Evolutionary conservation across 1,139 yeast species (phyloP), one percentile per base, ranked within the genome.

Genomic region (Debaryomycetaceae sp.): DNA sequence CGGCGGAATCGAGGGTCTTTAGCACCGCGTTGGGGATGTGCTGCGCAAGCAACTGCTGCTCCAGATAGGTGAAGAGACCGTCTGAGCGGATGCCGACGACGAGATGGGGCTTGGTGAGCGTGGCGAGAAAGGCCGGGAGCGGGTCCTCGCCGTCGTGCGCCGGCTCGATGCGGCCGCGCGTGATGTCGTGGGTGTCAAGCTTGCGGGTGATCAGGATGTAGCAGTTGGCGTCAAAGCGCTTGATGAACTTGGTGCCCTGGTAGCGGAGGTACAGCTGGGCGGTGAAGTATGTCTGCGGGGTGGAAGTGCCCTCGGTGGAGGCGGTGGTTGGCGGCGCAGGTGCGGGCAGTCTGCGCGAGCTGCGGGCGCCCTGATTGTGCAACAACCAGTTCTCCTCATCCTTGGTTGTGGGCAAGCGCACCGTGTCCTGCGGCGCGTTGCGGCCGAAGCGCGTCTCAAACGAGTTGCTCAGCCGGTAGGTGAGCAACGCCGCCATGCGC

Each of bases 251-350:
- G 34, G 78, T 76, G 2, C 96, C 97, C 53, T 91, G 98, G 53
- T 91, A 91, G 39, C 98, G 72, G 44, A 91, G 65, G 53, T 91
- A 91, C 32, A 91, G 82, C 57, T 91, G 98, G 1, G 98, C 98
- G 0, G 96, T 84, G 59, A 91, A 91, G 50, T 76, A 85, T 4
- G 95, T 88, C 44, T 84, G 95, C 3, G 91, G 89, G 30, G 78
- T 65, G 5, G 35, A 14, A 11, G 12, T 9, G 2, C n/a, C n/a
- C n/a, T n/a, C n/a, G n/a, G n/a, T n/a, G n/a, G n/a, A n/a, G n/a
- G n/a, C n/a, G n/a, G n/a, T n/a, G n/a, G n/a, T n/a, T n/a, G n/a
- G n/a, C n/a, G n/a, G n/a, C n/a, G n/a, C n/a, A n/a, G n/a, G n/a
- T n/a, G n/a, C n/a, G n/a, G n/a, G n/a, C n/a, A n/a, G n/a, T n/a